phyloP scores from a whole-genome alignment of 2,329 filamentous ascomycete genomes.

The Penicillium sp. region DNA sequence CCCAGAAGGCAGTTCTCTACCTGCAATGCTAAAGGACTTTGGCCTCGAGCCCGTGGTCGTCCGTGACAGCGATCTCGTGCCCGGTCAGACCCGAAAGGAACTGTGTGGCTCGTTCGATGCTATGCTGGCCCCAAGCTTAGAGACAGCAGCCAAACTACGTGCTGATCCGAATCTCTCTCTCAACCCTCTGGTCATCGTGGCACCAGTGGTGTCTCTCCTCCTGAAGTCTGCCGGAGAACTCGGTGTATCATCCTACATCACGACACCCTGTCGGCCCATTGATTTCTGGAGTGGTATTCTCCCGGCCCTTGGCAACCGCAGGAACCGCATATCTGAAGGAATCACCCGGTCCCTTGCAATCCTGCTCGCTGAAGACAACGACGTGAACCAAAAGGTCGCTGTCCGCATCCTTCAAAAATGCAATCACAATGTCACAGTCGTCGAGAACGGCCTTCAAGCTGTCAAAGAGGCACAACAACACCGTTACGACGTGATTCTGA shows the following conservation, averaged over 20 bases:
- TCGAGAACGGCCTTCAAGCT: constrained; percentile 80
- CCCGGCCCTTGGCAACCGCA: constrained; percentile 85
- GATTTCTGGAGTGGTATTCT: constrained; percentile 93
- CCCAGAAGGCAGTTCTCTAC: constrained; percentile 73
- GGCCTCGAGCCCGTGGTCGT: constrained; percentile 79
- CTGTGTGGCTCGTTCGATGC: constrained; percentile 74
- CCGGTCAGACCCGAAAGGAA: constrained; percentile 53
- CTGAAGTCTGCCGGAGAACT: constrained; percentile 88
- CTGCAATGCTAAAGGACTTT: constrained; percentile 71
- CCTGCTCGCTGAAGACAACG: constrained; percentile 88
- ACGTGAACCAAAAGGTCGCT: constrained; percentile 89
- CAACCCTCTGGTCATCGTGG: constrained; percentile 86
- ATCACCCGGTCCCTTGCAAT: constrained; percentile 93
- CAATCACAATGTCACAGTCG: constrained; percentile 66
- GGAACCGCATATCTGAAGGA: constrained; percentile 84
- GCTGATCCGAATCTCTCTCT: constrained; percentile 91
- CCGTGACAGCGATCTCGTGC: constrained; percentile 64
- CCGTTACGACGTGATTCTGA: constrained; percentile 89
- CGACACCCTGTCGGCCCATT: constrained; percentile 85
- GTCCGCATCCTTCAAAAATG: constrained; percentile 96
- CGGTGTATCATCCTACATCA: constrained; percentile 95
- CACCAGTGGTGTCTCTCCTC: constrained; percentile 83
- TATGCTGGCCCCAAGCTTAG: constrained; percentile 87
- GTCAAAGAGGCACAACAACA: constrained; percentile 72
- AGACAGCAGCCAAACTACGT: constrained; percentile 77